Base-by-base conservation (phyloP, 2,329 filamentous ascomycete genomes). In the Cryoendolithus antarcticus region DNA sequence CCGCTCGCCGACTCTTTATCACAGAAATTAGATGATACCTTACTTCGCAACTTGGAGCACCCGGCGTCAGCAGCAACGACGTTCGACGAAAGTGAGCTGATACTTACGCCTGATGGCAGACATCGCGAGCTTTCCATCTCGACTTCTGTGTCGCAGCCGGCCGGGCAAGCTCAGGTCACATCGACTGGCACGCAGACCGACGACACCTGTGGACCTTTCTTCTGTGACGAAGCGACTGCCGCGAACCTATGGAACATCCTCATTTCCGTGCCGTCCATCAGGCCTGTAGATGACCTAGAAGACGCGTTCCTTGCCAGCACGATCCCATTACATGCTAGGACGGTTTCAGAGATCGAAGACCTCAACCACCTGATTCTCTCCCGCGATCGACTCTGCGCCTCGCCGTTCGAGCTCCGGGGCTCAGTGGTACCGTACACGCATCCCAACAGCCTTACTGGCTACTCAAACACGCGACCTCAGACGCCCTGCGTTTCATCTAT, bases 191-290 rank as follows among this genome's bases (percentile, higher is more conserved):
- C 24, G 7, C 24, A 27, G 24, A 27, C 24, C 7, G 24, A 27
- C 24, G 24, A 27, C 7, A 27, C 24, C 24, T 27, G 24, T 27
- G 24, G 24, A 27, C 24, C 24, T 8, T 27, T 6, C 32, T 12
- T 33, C 11, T 9, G 9, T 10, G 32, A 11, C 11, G 32, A 33
- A 33, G 11, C 9, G 10, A 44, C 45, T 9, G 48, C 52, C 11
- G 52, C 49, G 8, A 54, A 50, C 29, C 39, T 54, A 28, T 54
- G 53, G 53, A 40, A 43, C 21, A 53, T 56, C 30, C 49, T 54
- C 21, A 44, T 24, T n/a, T 27, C 24, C 24, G 24, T 27, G 7
- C 24, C 24, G 24, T 33, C 11, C 11, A n/a, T 33, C 32, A 33
- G 32, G 9, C 4, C 13, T 19, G 13, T 10, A 8, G 6, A 13